phyloP scores from a whole-genome alignment of 306 rosid species.

The Crataegus laevigata region DNA sequence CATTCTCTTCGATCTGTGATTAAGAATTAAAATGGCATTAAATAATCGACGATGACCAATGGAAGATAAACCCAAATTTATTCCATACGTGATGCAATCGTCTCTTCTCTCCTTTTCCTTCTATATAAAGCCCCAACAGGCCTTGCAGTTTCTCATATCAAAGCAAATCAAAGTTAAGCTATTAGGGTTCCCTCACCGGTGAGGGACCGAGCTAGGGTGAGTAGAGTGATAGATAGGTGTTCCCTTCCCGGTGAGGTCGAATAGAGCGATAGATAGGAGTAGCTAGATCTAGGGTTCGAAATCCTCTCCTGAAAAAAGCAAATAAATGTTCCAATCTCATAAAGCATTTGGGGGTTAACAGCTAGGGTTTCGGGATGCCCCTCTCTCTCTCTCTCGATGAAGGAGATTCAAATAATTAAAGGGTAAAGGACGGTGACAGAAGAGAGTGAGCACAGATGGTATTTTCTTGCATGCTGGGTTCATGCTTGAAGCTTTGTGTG shows the following conservation, averaged over 20 bases:
- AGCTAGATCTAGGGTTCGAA: neutral
- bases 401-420: neutral
- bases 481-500: slow-evolving; percentile 85
- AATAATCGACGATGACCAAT: slow-evolving; percentile 35
- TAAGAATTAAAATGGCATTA: slow-evolving; percentile 12
- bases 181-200: neutral
- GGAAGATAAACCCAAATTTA: slow-evolving; percentile 55
- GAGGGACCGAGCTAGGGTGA: neutral
- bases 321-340: slow-evolving; percentile 10
- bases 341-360: slow-evolving; percentile 21
- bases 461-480: slow-evolving; percentile 57
- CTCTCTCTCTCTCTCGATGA: neutral
- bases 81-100: slow-evolving; percentile 48
- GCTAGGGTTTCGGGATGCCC: neutral
- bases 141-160: slow-evolving; percentile 16
- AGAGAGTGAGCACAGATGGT: slow-evolving; percentile 99
- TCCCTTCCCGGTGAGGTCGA: neutral
- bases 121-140: slow-evolving; percentile 53
- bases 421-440: slow-evolving; percentile 92
- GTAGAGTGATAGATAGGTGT: neutral
- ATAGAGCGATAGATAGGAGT: neutral
- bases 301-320: neutral
- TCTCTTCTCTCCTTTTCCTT: slow-evolving; percentile 9
- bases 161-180: neutral
- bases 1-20: slow-evolving; percentile 23